These are phyloP conservation scores for Dacryopinax primogenitus DNA, from an alignment of 768 basidiomycete genomes.

Conservation along the genomic window DNA sequence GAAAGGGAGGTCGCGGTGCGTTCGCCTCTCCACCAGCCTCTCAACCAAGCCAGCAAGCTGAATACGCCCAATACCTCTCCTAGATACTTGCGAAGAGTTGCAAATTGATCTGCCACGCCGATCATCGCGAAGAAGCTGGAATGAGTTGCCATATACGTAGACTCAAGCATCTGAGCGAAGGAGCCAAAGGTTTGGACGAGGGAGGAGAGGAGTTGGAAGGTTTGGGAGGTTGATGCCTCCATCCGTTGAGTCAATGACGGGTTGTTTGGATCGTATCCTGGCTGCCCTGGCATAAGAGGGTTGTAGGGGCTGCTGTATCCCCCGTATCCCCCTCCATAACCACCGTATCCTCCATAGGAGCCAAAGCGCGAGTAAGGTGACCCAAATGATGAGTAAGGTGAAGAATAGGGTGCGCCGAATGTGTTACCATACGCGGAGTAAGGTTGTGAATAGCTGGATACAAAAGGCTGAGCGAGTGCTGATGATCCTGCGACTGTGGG, in stretches of 20 bases:
- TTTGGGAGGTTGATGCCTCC: conserved; percentile 78
- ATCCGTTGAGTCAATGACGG: conserved; percentile 74
- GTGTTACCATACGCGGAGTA: conserved; percentile 13
- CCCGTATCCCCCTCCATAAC: conserved; percentile 30
- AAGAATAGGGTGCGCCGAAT: conserved; percentile 18
- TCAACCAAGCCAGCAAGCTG: conserved; percentile 77
- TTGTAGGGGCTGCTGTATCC: conserved; percentile 27
- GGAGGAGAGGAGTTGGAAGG: conserved; percentile 84
- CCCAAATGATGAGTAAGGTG: conserved; percentile 33
- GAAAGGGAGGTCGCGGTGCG: conserved; percentile 24
- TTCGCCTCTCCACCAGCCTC: conserved; percentile 43
- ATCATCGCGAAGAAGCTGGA: conserved; percentile 94
- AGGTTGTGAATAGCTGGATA: conserved; percentile 1
- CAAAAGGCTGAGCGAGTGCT: conserved; percentile 22
- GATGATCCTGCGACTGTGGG: conserved; percentile 25
- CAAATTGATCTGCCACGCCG: conserved; percentile 89
- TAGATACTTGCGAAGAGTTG: conserved; percentile 77
- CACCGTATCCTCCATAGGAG: conserved; percentile 35
- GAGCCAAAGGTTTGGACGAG: conserved; percentile 92
- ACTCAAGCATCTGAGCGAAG: conserved; percentile 93
- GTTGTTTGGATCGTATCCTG: conserved; percentile 35
- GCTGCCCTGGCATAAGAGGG: conserved; percentile 20
- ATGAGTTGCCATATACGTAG: conserved; percentile 61
- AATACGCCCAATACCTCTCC: conserved; percentile 90
- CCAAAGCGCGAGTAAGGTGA: conserved; percentile 33